phyloP scores from a whole-genome alignment of 2,329 filamentous ascomycete species.

The Ascosphaera acerosa region DNA sequence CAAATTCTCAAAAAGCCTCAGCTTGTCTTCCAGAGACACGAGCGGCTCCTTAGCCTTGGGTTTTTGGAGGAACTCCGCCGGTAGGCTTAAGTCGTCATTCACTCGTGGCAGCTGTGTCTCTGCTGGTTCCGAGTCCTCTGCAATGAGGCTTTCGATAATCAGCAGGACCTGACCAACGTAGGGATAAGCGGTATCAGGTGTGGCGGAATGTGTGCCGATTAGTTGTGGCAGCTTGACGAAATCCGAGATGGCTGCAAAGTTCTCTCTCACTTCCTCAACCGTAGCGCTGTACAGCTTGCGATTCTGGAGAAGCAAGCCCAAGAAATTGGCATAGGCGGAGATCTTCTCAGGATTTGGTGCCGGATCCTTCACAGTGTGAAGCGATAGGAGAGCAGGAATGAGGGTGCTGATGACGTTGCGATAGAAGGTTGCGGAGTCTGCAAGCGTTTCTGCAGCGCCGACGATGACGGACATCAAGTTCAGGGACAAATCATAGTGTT shows the following conservation, averaged over 20 bases:
- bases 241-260: constrained; percentile 45
- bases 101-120: constrained; percentile 12
- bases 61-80: constrained; percentile 16
- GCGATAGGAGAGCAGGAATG: constrained; percentile 53
- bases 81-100: background rate
- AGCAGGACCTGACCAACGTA: constrained; percentile 84
- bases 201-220: constrained; percentile 27
- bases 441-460: constrained; percentile 38
- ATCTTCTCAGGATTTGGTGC: constrained; percentile 39
- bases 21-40: constrained; percentile 39
- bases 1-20: constrained; percentile 47
- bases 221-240: constrained; percentile 41
- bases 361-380: constrained; percentile 32
- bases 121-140: constrained; percentile 61
- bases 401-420: constrained; percentile 62
- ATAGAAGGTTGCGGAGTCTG: constrained; percentile 29
- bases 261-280: constrained; percentile 47
- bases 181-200: constrained; percentile 54
- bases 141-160: constrained; percentile 72
- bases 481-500: constrained; percentile 69
- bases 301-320: constrained; percentile 71
- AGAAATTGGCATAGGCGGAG: constrained; percentile 71
- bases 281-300: constrained; percentile 55
- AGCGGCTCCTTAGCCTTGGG: constrained; percentile 35
- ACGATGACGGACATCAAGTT: constrained; percentile 72